Base-by-base conservation (phyloP, 176 grass and related monocot species). In the Cocos nucifera region DNA sequence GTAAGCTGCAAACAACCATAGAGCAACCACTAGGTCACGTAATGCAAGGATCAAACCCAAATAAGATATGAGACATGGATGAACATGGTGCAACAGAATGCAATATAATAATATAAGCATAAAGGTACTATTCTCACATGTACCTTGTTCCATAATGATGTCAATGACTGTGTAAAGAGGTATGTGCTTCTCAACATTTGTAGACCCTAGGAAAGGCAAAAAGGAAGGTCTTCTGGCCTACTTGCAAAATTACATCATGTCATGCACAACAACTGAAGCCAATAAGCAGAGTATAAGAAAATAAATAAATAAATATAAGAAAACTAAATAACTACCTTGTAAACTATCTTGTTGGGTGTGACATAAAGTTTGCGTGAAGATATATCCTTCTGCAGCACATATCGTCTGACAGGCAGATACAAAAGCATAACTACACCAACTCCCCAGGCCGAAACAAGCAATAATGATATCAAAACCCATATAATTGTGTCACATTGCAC, bases 391-490 rank as follows among this genome's bases (percentile, higher is more conserved):
- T 77, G 77, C 17, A 84, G 69, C 65, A 81, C 80, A 58, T 81
- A 81, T 84, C 80, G 87, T 75, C 79, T 83, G 44, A 68, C 75
- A n/a, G 83, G 83, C 50, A 87, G 48, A 56, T 93, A 93, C 17
- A 93, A 62, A 62, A 87, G 80, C 80, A 87, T 75, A 48, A 93
- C 77, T 17, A 93, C 17, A 12, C 80, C 83, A 64, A 84, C 18
- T 58, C 83, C 88, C 80, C 83, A 93, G 22, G 77, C 88, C 65
- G 87, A 56, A 71, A 93, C 73, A 62, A 93, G 80, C 65, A 93
- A 29, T 8, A 84, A 58, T 3, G 88, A 87, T 58, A 93, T 87
- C 54, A 86, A 27, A 20, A 77, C 76, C 88, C 77, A 93, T 74
- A 87, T 63, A 69, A 78, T 63, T 18, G 80, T 84, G 39, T 93